A percentile compares a stretch with the other conserved stretches of the same genome.
Conservation (phyloP, 139 green algal species). For the Tetradesmus lagerheimii region DNA sequence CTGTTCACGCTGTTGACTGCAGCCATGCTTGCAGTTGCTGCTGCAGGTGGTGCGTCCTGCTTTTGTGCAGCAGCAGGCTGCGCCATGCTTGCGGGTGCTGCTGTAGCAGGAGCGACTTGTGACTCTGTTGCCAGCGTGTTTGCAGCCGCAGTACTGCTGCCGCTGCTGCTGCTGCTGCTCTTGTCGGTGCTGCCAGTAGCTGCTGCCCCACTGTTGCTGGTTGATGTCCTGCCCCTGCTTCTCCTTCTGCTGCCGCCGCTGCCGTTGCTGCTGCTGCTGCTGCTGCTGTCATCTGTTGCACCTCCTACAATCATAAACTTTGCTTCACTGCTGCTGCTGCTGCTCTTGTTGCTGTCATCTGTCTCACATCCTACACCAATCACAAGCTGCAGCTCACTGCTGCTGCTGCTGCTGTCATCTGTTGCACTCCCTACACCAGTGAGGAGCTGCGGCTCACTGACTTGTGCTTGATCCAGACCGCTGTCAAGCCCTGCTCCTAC, state of each 20-base stretch:
- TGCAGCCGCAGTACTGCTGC: background rate
- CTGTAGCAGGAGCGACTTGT: background rate
- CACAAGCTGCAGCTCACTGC: background rate
- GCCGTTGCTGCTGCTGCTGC: background rate
- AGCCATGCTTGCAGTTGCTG: background rate
- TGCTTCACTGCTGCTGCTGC: background rate
- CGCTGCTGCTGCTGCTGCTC: background rate
- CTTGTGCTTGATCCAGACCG: background rate
- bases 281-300: background rate
- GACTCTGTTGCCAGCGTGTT: background rate
- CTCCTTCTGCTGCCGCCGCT: background rate
- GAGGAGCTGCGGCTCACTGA: background rate
- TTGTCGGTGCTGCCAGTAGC: background rate
- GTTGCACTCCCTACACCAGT: background rate
- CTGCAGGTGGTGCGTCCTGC: too few relatives aligned
- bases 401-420: background rate
- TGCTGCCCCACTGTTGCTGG: background rate
- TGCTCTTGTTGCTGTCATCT: background rate
- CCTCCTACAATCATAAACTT: too few relatives aligned
- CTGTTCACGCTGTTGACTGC: slow-evolving; percentile 20
- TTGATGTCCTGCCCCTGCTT: background rate
- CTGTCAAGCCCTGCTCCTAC: background rate
- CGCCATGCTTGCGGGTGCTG: background rate
- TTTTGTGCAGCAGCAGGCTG: background rate
- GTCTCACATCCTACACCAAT: background rate